phyloP scores from a whole-genome alignment of 2,329 filamentous ascomycete genomes.

The Xenoacremonium recifei region DNA sequence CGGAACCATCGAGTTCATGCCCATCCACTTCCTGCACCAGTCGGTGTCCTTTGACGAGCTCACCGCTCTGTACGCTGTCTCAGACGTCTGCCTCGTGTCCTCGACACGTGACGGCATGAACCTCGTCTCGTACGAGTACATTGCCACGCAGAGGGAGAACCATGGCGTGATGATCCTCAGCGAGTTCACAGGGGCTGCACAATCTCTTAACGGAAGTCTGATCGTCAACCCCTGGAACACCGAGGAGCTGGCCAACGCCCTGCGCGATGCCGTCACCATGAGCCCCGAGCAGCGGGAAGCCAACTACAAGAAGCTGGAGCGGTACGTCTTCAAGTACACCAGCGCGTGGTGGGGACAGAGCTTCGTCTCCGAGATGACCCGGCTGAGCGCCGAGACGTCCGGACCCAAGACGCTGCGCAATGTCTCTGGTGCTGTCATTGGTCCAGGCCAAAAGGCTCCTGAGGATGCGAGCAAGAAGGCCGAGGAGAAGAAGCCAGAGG shows the following conservation, averaged over 20 bases:
- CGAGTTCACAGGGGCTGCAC: slow-evolving; percentile 93
- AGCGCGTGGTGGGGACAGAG: slow-evolving; percentile 95
- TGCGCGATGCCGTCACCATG: slow-evolving; percentile 97
- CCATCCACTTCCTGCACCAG: slow-evolving; percentile 97
- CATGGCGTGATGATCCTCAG: slow-evolving; percentile 94
- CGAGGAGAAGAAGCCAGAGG: slow-evolving; percentile 10
- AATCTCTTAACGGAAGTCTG: slow-evolving; percentile 87
- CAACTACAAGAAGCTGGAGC: slow-evolving; percentile 89
- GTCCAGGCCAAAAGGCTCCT: slow-evolving; percentile 24
- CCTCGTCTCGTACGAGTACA: slow-evolving; percentile 96
- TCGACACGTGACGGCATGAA: slow-evolving; percentile 99
- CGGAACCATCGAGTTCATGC: slow-evolving; percentile 97
- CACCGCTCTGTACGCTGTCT: slow-evolving; percentile 87
- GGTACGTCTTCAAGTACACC: slow-evolving; percentile 97
- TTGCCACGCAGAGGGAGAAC: slow-evolving; percentile 85
- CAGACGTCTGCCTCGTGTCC: slow-evolving; percentile 87
- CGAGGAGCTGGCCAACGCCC: slow-evolving; percentile 87
- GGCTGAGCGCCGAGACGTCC: slow-evolving; percentile 40
- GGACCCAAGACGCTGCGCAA: slow-evolving; percentile 41
- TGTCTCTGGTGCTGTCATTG: slow-evolving; percentile 38
- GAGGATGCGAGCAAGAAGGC: slow-evolving; percentile 20
- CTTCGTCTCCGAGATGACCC: slow-evolving; percentile 81
- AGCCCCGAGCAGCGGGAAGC: slow-evolving; percentile 79
- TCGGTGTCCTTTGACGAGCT: slow-evolving; percentile 94
- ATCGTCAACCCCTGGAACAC: slow-evolving; percentile 99